These are phyloP conservation scores for Quercus rubra DNA, from an alignment of 306 rosid species.

Conservation along the genomic window DNA sequence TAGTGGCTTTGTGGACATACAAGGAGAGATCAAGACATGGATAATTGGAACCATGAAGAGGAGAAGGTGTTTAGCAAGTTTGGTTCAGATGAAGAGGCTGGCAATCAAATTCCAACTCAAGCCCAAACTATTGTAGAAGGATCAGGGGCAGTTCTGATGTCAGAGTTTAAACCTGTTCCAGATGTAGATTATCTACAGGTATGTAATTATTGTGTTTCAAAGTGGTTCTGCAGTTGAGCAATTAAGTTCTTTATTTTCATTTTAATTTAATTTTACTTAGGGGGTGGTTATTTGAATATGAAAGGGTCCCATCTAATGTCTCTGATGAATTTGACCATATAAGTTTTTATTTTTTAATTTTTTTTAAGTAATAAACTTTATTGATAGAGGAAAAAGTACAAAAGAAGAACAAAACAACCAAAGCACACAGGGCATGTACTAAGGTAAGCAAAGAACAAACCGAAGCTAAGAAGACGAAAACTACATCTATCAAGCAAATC, in stretches of 20 bases:
- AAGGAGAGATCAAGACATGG: slow-evolving; percentile 44
- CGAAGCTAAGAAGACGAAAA: too few species aligned
- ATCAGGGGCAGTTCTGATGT: slow-evolving; percentile 51
- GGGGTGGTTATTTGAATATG: neutral
- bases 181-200: slow-evolving; percentile 99
- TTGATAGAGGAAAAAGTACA: too few species aligned
- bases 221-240: neutral
- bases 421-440: too few species aligned
- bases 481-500: too few species aligned
- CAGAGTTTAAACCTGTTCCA: slow-evolving; percentile 68
- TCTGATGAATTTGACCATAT: neutral
- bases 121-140: slow-evolving; percentile 82
- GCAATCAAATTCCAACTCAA: slow-evolving; percentile 78
- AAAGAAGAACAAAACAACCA: too few species aligned
- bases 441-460: too few species aligned
- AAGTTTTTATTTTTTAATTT: too few species aligned
- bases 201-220: slow-evolving; percentile 16
- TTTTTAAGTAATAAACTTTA: too few species aligned
- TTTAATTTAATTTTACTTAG: neutral
- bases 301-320: neutral
- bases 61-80: slow-evolving; percentile 41
- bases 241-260: neutral
- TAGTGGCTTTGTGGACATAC: slow-evolving; percentile 65
- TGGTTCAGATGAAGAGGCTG: slow-evolving; percentile 69
- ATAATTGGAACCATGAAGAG: slow-evolving; percentile 15